Conservation (phyloP, 768 basidiomycete species). For the Pisolithus tinctorius region DNA sequence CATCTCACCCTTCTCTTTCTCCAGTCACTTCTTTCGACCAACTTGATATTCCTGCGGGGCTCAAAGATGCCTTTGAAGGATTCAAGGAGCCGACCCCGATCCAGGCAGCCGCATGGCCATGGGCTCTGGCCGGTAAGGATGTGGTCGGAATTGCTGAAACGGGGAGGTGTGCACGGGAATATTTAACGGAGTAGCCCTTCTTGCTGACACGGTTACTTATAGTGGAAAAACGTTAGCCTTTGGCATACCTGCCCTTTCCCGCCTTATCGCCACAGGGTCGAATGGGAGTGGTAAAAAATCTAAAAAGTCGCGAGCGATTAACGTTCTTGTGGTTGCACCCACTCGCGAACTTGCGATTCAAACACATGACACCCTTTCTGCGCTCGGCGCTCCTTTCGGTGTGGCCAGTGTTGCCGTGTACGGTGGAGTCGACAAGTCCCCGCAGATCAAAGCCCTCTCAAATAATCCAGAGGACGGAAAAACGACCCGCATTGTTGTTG, state of each 20-base stretch:
- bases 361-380: slow-evolving; percentile 77
- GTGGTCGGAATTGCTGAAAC: slow-evolving; percentile 97
- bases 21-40: slow-evolving; percentile 75
- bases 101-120: slow-evolving; percentile 93
- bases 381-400: slow-evolving; percentile 65
- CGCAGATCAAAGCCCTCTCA: slow-evolving; percentile 67
- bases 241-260: slow-evolving; percentile 81
- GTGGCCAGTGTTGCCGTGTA: slow-evolving; percentile 84
- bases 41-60: slow-evolving; percentile 56
- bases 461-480: slow-evolving; percentile 44
- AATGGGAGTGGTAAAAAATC: slow-evolving; percentile 22
- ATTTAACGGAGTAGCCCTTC: background rate
- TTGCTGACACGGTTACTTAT: slow-evolving; percentile 4
- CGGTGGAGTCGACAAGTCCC: slow-evolving; percentile 89
- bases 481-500: slow-evolving; percentile 76
- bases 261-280: slow-evolving; percentile 41
- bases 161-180: slow-evolving; percentile 51
- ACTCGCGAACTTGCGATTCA: slow-evolving; percentile 96
- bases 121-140: slow-evolving; percentile 73
- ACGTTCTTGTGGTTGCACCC: slow-evolving; percentile 81
- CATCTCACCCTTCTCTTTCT: slow-evolving; percentile 36
- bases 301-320: slow-evolving; percentile 33
- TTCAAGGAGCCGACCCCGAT: slow-evolving; percentile 93
- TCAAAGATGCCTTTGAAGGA: slow-evolving; percentile 55
- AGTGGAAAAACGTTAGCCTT: slow-evolving; percentile 97